These are phyloP conservation scores for Adansonia grandidieri DNA, from an alignment of 441 rosid genomes.

Conservation along the genomic window DNA sequence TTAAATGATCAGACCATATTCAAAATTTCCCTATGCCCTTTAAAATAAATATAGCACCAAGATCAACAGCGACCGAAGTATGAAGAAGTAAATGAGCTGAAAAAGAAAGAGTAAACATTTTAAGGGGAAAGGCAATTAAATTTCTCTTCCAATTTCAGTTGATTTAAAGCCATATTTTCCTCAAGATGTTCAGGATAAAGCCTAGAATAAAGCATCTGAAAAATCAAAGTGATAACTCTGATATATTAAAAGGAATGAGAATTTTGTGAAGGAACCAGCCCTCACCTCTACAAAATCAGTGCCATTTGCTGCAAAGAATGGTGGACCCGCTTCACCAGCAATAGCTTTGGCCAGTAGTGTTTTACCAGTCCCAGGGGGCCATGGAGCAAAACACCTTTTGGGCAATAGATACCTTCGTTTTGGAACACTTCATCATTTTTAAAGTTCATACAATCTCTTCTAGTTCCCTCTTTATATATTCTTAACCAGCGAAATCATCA, in stretches of 20 bases:
- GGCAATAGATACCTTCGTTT: slow-evolving; percentile 90
- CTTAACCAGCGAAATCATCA: slow-evolving; percentile 98
- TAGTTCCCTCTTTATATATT: slow-evolving; percentile 88
- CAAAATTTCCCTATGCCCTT: slow-evolving; percentile 18
- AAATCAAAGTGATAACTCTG: slow-evolving; percentile 5
- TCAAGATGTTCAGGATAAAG: slow-evolving; percentile 7
- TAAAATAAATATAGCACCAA: slow-evolving; percentile 6
- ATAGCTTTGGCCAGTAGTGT: slow-evolving; percentile 96
- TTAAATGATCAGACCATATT: slow-evolving; percentile 19
- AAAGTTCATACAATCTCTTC: slow-evolving; percentile 90
- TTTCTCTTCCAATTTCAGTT: slow-evolving; percentile 5
- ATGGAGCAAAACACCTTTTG: slow-evolving; percentile 96
- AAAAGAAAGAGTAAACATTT: slow-evolving; percentile 3
- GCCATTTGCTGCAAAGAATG: slow-evolving; percentile 96
- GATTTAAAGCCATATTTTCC: background rate
- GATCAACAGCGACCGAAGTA: slow-evolving; percentile 13
- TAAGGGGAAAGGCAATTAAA: slow-evolving; percentile 1
- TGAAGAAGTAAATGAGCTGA: slow-evolving; percentile 5
- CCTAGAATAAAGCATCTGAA: slow-evolving; percentile 4
- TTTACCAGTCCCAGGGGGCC: slow-evolving; percentile 99
- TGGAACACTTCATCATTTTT: slow-evolving; percentile 92
- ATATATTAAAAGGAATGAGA: background rate
- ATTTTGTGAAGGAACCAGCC: slow-evolving; percentile 19
- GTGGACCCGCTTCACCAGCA: slow-evolving; percentile 99
- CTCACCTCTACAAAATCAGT: slow-evolving; percentile 97